phyloP scores from a whole-genome alignment of 2,329 filamentous ascomycete species.

The Fusarium mangiferae region DNA sequence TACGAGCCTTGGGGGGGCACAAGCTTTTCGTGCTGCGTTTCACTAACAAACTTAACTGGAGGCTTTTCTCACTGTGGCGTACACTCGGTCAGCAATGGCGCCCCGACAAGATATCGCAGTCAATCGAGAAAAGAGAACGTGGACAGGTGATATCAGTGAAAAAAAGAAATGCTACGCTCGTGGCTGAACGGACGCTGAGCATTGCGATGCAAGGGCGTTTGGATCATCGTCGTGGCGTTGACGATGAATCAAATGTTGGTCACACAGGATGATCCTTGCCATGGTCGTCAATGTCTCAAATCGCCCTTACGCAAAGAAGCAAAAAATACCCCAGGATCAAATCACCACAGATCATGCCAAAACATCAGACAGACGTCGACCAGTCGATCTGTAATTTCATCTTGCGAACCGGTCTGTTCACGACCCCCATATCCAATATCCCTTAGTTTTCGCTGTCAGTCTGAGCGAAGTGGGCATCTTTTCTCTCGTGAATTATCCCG shows the following conservation, averaged over 20 bases:
- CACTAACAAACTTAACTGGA: not conserved
- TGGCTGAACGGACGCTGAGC: not conserved
- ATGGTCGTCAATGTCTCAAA: constrained; percentile 1
- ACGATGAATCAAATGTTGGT: not conserved
- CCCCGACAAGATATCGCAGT: not conserved
- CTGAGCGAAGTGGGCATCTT: constrained; percentile 8
- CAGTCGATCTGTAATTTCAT: constrained; percentile 21
- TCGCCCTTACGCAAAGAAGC: constrained; percentile 25
- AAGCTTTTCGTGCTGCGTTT: not conserved
- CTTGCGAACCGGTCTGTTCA: not conserved
- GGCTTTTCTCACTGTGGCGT: not conserved
- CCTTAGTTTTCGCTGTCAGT: not conserved
- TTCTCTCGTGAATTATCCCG: constrained; percentile 7
- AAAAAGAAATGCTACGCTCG: not conserved
- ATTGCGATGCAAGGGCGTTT: constrained; percentile 24
- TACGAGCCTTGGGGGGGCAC: not conserved
- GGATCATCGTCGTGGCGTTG: not conserved
- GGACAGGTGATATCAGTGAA: not conserved
- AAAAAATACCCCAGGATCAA: not conserved
- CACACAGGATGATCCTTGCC: constrained; percentile 20
- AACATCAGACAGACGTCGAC: not conserved
- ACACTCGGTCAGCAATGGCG: not conserved
- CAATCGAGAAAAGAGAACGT: not conserved
- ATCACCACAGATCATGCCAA: not conserved
- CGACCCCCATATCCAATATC: not conserved